Conservation (phyloP, 352 stramenopile species). For the Phytophthora megakarya region DNA sequence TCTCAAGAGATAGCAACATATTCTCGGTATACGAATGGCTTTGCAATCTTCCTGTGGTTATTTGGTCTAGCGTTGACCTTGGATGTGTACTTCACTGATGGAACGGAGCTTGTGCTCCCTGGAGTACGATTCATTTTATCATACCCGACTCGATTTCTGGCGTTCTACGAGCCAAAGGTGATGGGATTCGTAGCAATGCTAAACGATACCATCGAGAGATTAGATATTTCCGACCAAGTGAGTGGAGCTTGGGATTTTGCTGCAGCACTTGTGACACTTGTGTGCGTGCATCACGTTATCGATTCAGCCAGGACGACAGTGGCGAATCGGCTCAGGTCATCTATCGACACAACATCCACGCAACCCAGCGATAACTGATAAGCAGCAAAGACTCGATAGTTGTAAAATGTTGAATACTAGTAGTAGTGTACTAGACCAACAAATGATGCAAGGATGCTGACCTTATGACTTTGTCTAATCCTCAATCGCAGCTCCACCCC, state of each 20-base stretch:
- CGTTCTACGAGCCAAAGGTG: slow-evolving; percentile 45
- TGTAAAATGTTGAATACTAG: not conserved
- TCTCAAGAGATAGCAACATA: not conserved
- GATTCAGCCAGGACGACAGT: slow-evolving; percentile 25
- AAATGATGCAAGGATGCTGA: not conserved
- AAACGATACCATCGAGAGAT: slow-evolving; percentile 9
- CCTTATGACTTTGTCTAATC: slow-evolving; percentile 6
- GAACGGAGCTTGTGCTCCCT: slow-evolving; percentile 8
- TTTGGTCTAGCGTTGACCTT: slow-evolving; percentile 2
- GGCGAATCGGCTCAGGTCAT: slow-evolving; percentile 1
- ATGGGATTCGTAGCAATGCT: not conserved
- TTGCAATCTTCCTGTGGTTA: slow-evolving; percentile 1
- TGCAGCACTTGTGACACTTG: slow-evolving; percentile 33
- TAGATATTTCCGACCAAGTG: slow-evolving; percentile 36
- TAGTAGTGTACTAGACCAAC: not conserved
- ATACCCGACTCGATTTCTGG: slow-evolving; percentile 38
- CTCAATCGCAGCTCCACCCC: slow-evolving; percentile 8
- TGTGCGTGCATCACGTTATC: slow-evolving; percentile 43
- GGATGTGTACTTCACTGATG: slow-evolving; percentile 7
- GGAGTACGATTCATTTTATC: slow-evolving; percentile 19
- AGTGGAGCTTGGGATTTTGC: slow-evolving; percentile 41
- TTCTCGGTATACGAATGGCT: not conserved
- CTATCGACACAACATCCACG: not conserved
- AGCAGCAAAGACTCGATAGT: not conserved
- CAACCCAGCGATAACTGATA: not conserved